These are phyloP conservation scores for Neoboletus brunneissimus DNA, from an alignment of 768 basidiomycete genomes.

Conservation along the genomic window DNA sequence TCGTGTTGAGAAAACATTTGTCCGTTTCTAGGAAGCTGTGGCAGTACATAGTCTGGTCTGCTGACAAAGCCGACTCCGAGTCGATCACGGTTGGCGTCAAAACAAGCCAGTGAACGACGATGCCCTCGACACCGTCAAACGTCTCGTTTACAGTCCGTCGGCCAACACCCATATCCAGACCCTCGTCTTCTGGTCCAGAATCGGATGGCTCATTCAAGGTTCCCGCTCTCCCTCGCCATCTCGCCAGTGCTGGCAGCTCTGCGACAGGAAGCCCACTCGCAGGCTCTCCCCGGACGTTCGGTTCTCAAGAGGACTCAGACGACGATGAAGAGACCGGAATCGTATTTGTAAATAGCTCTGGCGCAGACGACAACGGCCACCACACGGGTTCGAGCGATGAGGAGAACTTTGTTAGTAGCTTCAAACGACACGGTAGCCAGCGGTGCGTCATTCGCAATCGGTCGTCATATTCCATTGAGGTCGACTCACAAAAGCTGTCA, in stretches of 20 bases:
- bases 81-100: neutral
- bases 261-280: slow-evolving; percentile 56
- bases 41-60: neutral
- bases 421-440: slow-evolving; percentile 72
- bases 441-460: slow-evolving; percentile 63
- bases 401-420: slow-evolving; percentile 70
- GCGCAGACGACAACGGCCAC: slow-evolving; percentile 27
- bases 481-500: slow-evolving; percentile 70
- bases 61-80: neutral
- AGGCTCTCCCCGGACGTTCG: slow-evolving; percentile 43
- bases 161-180: slow-evolving; percentile 67
- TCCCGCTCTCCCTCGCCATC: slow-evolving; percentile 59
- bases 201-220: slow-evolving; percentile 58
- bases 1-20: neutral
- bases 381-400: slow-evolving; percentile 51
- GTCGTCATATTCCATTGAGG: slow-evolving; percentile 35
- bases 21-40: neutral
- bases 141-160: slow-evolving; percentile 86
- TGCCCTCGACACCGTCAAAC: slow-evolving; percentile 35
- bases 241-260: slow-evolving; percentile 39
- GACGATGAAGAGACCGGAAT: slow-evolving; percentile 26
- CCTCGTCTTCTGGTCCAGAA: slow-evolving; percentile 60
- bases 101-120: neutral
- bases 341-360: slow-evolving; percentile 20
- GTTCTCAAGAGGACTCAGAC: slow-evolving; percentile 28